Evolutionary conservation across 768 basidiomycete species (phyloP).

Genomic region (Suillus subluteus): DNA sequence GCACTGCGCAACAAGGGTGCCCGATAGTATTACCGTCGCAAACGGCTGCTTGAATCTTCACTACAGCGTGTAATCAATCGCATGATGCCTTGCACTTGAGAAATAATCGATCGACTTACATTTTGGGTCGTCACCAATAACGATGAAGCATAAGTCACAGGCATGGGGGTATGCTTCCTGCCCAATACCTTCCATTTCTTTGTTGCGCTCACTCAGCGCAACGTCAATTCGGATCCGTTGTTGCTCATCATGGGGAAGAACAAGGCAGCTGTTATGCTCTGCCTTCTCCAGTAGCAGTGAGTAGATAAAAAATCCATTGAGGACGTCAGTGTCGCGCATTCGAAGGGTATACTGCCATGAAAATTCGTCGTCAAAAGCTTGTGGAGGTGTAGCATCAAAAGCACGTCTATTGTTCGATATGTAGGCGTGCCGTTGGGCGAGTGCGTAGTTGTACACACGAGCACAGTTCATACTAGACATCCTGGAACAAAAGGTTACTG

Average conservation of each 20-base stretch:
- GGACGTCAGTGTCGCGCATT: slow-evolving; percentile 21
- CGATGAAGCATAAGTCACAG: slow-evolving; percentile 16
- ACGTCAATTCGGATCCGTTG: slow-evolving; percentile 5
- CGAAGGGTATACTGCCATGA: slow-evolving; percentile 6
- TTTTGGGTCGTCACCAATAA: slow-evolving; percentile 6
- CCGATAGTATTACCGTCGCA: slow-evolving; percentile 8
- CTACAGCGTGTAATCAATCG: slow-evolving; percentile 9
- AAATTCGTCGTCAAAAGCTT: neutral
- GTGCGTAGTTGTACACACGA: slow-evolving; percentile 9
- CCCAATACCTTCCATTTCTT: slow-evolving; percentile 15
- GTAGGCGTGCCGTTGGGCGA: slow-evolving; percentile 3
- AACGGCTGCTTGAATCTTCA: neutral
- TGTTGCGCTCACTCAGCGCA: slow-evolving; percentile 10
- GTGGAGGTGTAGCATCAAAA: neutral
- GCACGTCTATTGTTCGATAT: slow-evolving; percentile 9
- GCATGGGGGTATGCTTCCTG: slow-evolving; percentile 18
- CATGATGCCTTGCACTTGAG: neutral
- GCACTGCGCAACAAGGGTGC: slow-evolving; percentile 34
- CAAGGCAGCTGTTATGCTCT: slow-evolving; percentile 18
- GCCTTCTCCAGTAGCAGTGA: slow-evolving; percentile 21
- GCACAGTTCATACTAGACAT: slow-evolving; percentile 18
- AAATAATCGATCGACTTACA: slow-evolving; percentile 6
- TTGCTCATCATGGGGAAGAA: slow-evolving; percentile 10
- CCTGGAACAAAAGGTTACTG: slow-evolving; percentile 6
- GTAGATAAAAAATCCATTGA: too few species aligned